phyloP scores from a whole-genome alignment of 495 filamentous ascomycete species.

The Cladorrhinum samala region DNA sequence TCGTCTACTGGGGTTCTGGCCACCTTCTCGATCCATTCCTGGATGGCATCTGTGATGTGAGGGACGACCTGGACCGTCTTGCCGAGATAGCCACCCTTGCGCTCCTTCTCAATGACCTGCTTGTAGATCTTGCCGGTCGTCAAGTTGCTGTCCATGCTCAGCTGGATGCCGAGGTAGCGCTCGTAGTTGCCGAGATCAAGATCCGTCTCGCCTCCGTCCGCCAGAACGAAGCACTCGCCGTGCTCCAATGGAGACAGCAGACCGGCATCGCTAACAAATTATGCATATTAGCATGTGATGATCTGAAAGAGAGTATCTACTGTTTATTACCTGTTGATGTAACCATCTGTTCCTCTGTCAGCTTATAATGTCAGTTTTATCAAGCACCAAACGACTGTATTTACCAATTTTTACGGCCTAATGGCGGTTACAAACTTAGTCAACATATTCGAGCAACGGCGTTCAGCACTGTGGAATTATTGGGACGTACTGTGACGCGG shows the following conservation, averaged over 20 bases:
- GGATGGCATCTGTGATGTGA: slow-evolving; percentile 82
- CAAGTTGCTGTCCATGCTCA: slow-evolving; percentile 80
- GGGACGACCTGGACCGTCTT: slow-evolving; percentile 92
- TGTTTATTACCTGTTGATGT: not conserved
- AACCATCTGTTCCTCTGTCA: not conserved
- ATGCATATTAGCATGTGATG: not conserved
- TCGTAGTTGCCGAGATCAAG: slow-evolving; percentile 97
- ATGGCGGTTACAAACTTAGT: not conserved
- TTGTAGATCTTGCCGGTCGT: slow-evolving; percentile 95
- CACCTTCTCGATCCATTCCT: slow-evolving; percentile 88
- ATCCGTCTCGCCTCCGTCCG: slow-evolving; percentile 45
- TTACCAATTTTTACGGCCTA: slow-evolving; percentile 2
- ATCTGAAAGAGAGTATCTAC: not conserved
- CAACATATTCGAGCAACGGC: not conserved
- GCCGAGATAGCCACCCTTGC: slow-evolving; percentile 80
- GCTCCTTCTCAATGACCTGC: slow-evolving; percentile 66
- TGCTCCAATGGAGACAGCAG: slow-evolving; percentile 10
- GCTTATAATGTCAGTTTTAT: not conserved
- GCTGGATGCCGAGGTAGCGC: slow-evolving; percentile 49
- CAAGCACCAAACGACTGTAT: not conserved
- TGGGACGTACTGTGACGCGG: not conserved
- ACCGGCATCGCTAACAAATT: not conserved
- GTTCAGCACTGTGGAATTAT: not conserved
- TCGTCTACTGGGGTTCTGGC: slow-evolving; percentile 84
- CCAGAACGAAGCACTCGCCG: slow-evolving; percentile 39